Evolutionary conservation across 2,329 filamentous ascomycete species (phyloP).

Genomic region (Fusarium virguliforme): DNA sequence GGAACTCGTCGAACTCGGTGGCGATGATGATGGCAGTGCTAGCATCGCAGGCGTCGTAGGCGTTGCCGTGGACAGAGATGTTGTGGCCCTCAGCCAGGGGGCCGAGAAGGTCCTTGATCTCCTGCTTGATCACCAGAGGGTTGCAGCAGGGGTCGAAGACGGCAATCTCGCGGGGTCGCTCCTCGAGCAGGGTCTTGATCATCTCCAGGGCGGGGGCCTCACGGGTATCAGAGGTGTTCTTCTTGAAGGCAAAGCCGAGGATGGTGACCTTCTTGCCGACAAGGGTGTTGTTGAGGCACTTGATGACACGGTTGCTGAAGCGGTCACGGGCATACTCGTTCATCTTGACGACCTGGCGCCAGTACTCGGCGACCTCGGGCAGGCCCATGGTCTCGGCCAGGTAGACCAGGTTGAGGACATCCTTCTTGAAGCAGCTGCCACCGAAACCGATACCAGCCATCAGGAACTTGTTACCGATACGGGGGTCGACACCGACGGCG

Average conservation of each 20-base stretch:
- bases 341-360: conserved; percentile 81
- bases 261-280: conserved; percentile 80
- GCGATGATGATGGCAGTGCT: conserved; percentile 69
- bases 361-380: conserved; percentile 82
- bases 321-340: conserved; percentile 82
- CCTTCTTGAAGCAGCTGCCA: conserved; percentile 87
- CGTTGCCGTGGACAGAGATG: conserved; percentile 65
- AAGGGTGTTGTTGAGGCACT: conserved; percentile 78
- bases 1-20: conserved; percentile 73
- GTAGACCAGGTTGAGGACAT: conserved; percentile 81
- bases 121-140: conserved; percentile 65
- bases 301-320: conserved; percentile 77
- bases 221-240: conserved; percentile 82
- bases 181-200: conserved; percentile 75
- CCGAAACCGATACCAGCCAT: conserved; percentile 85
- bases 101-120: conserved; percentile 65
- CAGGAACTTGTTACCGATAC: conserved; percentile 82
- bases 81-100: conserved; percentile 60
- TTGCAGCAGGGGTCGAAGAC: conserved; percentile 79
- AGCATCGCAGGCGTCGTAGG: conserved; percentile 65
- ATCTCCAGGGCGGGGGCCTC: conserved; percentile 80
- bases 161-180: conserved; percentile 74
- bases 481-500: conserved; percentile 77
- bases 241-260: conserved; percentile 85
- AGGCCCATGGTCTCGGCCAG: conserved; percentile 79